Conservation (phyloP, 352 stramenopile species). For the Globisporangium uncinulatum region DNA sequence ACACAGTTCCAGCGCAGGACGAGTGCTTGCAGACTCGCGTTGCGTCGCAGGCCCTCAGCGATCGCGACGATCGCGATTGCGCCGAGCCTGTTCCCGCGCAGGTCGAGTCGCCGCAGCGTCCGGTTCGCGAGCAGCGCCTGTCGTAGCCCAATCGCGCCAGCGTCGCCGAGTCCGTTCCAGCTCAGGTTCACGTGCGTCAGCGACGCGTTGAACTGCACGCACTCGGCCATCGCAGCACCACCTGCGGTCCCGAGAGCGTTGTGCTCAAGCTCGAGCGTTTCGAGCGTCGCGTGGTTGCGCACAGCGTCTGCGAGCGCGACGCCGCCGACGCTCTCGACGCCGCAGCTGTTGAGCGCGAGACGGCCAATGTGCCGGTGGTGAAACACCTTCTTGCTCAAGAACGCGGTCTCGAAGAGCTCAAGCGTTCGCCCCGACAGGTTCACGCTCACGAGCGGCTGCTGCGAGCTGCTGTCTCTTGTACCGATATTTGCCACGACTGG, state of each 20-base stretch:
- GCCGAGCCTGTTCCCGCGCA: constrained; percentile 61
- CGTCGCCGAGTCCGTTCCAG: constrained; percentile 68
- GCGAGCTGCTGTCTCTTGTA: constrained; percentile 8
- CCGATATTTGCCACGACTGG: constrained; percentile 6
- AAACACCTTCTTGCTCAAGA: constrained; percentile 62
- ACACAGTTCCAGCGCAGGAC: constrained; percentile 73
- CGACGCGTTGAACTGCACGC: constrained; percentile 46
- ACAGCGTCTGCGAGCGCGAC: constrained; percentile 52
- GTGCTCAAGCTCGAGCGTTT: constrained; percentile 65
- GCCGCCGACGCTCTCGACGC: constrained; percentile 42
- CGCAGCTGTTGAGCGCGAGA: constrained; percentile 55
- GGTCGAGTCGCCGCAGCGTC: constrained; percentile 44
- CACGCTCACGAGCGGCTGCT: constrained; percentile 26
- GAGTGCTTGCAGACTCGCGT: constrained; percentile 55
- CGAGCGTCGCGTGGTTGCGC: constrained; percentile 56
- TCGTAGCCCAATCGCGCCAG: constrained; percentile 36
- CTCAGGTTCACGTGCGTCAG: constrained; percentile 70
- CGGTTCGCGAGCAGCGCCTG: constrained; percentile 45
- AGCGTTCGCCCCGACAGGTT: constrained; percentile 45
- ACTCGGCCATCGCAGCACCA: constrained; percentile 52
- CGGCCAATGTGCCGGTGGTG: constrained; percentile 60
- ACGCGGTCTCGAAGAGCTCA: constrained; percentile 54
- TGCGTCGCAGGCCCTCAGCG: constrained; percentile 38
- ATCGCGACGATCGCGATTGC: constrained; percentile 46
- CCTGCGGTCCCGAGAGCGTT: constrained; percentile 44